Base-by-base conservation (phyloP, 768 basidiomycete genomes). In the Podaxis sp. region DNA sequence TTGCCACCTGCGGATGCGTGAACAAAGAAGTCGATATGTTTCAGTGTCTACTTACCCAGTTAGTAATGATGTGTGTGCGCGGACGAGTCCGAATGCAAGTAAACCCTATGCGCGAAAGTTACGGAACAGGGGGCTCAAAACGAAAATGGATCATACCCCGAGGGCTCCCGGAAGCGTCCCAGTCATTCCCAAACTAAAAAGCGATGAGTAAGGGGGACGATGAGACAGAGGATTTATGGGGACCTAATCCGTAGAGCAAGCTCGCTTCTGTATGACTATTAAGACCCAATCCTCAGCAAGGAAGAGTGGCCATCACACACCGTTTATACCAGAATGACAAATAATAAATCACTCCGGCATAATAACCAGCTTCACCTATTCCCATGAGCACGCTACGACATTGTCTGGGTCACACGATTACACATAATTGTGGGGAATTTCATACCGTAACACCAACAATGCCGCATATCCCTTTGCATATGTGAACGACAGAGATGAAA, bases 331-430 rank as follows among this genome's bases (percentile, higher is more conserved):
- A 85, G 69, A 85, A 85, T 0, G 84, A 85, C 27, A 85, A 70
- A 65, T 85, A 85, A 63, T 85, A 85, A 4, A 85, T 84, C 80
- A 85, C 82, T 6, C 84, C 84, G 0, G 83, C 83, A 62, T 85
- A 85, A 63, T 80, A 85, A 1, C 84, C 84, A 0, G 83, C 83
- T 66, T 85, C 84, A 11, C 84, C 84, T n/a, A 85, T 84, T 7
- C 84, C 84, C 66, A 85, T 72, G 3, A 85, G 69, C 2, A 86
- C 80, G n/a, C 84, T 83, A 64, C 4, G 19, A 4, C n/a, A 36
- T 4, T 11, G 27, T 55, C 7, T 52, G n/a, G 22, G 7, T 27
- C 49, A 27, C 46, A 37, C 33, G 37, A 59, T 15, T 36, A 2
- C 37, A 52, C 27, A 50, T 36, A 24, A 27, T 19, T 25, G 38